Conservation (phyloP, 441 rosid species). For the Pelargonium citronellum region DNA sequence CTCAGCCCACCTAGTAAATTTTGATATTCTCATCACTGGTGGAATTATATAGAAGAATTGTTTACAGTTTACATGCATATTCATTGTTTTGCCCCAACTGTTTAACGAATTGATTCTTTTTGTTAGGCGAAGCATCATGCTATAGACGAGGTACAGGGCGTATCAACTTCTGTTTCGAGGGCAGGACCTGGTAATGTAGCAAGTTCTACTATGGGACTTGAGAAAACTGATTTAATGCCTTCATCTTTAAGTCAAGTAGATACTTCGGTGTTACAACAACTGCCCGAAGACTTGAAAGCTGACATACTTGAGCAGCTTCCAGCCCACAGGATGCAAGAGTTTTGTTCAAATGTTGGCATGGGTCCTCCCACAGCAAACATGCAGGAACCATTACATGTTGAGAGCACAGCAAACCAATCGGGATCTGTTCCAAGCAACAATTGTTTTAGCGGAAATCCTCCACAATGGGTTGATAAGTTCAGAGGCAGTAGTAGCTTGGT, state of each 20-base stretch:
- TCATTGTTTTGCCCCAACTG: conserved; percentile 7
- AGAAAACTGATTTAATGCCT: conserved; percentile 56
- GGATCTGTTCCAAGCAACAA: conserved; percentile 23
- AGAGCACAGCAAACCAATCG: conserved; percentile 30
- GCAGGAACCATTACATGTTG: conserved; percentile 25
- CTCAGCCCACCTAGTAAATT: background rate
- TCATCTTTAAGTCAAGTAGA: conserved; percentile 80
- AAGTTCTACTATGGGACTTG: conserved; percentile 18
- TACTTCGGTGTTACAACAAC: conserved; percentile 60
- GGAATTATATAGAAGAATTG: background rate
- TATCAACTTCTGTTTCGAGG: conserved; percentile 22
- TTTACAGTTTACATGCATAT: background rate
- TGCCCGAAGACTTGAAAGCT: conserved; percentile 71
- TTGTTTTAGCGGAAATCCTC: conserved; percentile 79
- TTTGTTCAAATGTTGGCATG: conserved; percentile 28
- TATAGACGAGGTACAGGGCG: conserved; percentile 24
- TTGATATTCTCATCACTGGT: background rate
- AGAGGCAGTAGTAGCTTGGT: conserved; percentile 43
- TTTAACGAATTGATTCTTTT: conserved; percentile 14
- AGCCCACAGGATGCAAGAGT: conserved; percentile 35
- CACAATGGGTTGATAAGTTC: conserved; percentile 64
- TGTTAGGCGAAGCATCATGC: conserved; percentile 28
- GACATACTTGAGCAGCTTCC: conserved; percentile 63
- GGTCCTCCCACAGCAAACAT: conserved; percentile 30
- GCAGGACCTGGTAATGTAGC: conserved; percentile 28